phyloP scores from a whole-genome alignment of 2,329 filamentous ascomycete genomes.

The Fusarium sp. region DNA sequence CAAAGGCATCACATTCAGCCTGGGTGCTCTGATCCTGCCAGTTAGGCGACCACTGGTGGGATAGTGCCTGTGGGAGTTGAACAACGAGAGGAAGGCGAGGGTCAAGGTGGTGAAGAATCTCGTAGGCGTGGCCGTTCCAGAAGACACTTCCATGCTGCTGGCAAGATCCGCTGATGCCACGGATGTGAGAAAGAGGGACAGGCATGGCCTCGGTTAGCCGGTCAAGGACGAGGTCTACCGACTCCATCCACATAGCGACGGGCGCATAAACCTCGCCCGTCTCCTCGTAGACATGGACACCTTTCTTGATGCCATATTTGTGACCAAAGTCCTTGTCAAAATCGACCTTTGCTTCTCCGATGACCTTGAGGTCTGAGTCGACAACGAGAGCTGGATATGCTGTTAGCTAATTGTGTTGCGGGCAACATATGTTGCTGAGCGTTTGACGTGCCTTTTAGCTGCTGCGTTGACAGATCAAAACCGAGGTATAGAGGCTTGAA shows the following conservation, averaged over 20 bases:
- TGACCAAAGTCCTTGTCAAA: slow-evolving; percentile 84
- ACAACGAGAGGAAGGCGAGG: slow-evolving; percentile 71
- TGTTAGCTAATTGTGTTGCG: slow-evolving; percentile 10
- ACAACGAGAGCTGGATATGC: slow-evolving; percentile 78
- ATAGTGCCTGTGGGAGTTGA: slow-evolving; percentile 79
- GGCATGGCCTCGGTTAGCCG: slow-evolving; percentile 74
- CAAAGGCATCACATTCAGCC: slow-evolving; percentile 88
- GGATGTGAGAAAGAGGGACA: slow-evolving; percentile 75
- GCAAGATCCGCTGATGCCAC: slow-evolving; percentile 88
- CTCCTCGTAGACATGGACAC: slow-evolving; percentile 82
- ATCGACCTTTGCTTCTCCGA: slow-evolving; percentile 90
- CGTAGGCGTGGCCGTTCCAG: slow-evolving; percentile 79
- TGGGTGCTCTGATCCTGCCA: slow-evolving; percentile 99
- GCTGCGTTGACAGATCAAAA: slow-evolving; percentile 96
- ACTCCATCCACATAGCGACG: slow-evolving; percentile 93
- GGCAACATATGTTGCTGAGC: background rate
- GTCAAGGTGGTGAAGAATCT: slow-evolving; percentile 70
- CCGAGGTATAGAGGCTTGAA: slow-evolving; percentile 80
- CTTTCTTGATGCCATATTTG: slow-evolving; percentile 85
- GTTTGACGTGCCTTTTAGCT: slow-evolving; percentile 80
- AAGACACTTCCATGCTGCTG: slow-evolving; percentile 99
- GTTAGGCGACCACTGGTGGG: slow-evolving; percentile 89
- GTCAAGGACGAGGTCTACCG: slow-evolving; percentile 84
- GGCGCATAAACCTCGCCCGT: slow-evolving; percentile 94
- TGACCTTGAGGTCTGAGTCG: slow-evolving; percentile 81